Percentiles rank a stretch among this genome's conserved stretches.
Conservation (phyloP, 2,329 filamentous ascomycete species). For the Thielaviopsis musarum region DNA sequence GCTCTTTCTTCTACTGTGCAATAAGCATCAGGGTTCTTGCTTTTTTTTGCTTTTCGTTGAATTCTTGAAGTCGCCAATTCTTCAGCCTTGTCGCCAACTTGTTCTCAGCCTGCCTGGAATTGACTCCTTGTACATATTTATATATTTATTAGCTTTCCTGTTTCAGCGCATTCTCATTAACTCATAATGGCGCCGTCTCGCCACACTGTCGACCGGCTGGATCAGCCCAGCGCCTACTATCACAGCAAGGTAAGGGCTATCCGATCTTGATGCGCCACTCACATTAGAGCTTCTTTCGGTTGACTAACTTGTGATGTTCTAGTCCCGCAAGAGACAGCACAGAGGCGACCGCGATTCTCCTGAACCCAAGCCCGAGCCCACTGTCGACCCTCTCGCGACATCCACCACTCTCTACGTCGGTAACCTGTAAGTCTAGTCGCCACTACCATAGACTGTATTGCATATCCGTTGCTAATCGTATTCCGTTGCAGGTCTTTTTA, state of each 20-base stretch:
- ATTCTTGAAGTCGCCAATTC: background rate
- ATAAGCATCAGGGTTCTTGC: background rate
- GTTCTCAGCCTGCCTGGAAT: background rate
- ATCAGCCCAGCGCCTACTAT: conserved; percentile 91
- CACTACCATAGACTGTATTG: background rate
- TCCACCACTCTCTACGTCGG: conserved; percentile 95
- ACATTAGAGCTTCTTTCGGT: conserved; percentile 12
- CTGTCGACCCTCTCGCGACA: conserved; percentile 56
- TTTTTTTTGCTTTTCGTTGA: no score
- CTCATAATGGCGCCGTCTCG: conserved; percentile 2
- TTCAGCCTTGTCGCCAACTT: background rate
- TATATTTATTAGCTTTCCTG: background rate
- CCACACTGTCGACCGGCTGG: conserved; percentile 73
- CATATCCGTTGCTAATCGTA: conserved; percentile 3
- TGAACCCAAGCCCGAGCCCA: conserved; percentile 29
- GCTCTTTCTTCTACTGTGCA: background rate
- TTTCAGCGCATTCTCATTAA: no score
- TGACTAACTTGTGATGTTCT: conserved; percentile 22
- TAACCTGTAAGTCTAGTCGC: conserved; percentile 48
- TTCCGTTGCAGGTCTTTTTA: conserved; percentile 59
- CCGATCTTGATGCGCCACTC: background rate
- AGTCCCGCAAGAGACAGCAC: conserved; percentile 28
- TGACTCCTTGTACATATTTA: background rate
- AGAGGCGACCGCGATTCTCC: conserved; percentile 39
- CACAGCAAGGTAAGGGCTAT: conserved; percentile 49